These are phyloP conservation scores for Leccinum subgranulosum DNA, from an alignment of 768 basidiomycete species.

Conservation along the genomic window DNA sequence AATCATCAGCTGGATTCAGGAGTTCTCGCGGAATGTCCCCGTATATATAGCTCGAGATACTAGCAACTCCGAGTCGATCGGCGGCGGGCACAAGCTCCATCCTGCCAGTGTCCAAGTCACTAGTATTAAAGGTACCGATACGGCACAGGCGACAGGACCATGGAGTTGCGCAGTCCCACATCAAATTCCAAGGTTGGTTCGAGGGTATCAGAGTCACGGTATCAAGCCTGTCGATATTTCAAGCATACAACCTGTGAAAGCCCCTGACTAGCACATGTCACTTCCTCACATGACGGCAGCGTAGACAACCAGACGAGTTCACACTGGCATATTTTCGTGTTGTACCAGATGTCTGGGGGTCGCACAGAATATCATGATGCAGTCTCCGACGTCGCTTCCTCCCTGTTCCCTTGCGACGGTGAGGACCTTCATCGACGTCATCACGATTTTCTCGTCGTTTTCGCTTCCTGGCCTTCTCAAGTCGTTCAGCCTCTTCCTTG, in stretches of 20 bases:
- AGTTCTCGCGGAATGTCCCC: background rate
- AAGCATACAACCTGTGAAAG: background rate
- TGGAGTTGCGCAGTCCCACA: background rate
- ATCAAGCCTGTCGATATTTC: background rate
- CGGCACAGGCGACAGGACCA: background rate
- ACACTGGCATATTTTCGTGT: background rate
- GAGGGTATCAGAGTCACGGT: background rate
- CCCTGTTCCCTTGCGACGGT: constrained; percentile 6
- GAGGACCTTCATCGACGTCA: constrained; percentile 2
- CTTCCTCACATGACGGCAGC: background rate
- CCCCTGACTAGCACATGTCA: background rate
- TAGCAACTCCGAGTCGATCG: background rate
- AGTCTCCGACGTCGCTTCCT: constrained; percentile 12
- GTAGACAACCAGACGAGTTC: background rate
- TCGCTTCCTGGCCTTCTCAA: constrained; percentile 30
- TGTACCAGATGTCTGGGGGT: background rate
- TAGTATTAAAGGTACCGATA: background rate
- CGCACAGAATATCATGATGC: constrained; percentile 5
- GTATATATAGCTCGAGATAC: background rate
- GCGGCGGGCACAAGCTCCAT: background rate
- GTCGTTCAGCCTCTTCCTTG: constrained; percentile 26
- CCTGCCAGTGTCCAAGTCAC: background rate
- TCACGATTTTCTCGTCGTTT: constrained; percentile 24
- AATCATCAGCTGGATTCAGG: background rate
- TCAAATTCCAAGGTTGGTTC: background rate